Conservation (phyloP, 495 filamentous ascomycete species). For the Staphylotrichum tortipilum region DNA sequence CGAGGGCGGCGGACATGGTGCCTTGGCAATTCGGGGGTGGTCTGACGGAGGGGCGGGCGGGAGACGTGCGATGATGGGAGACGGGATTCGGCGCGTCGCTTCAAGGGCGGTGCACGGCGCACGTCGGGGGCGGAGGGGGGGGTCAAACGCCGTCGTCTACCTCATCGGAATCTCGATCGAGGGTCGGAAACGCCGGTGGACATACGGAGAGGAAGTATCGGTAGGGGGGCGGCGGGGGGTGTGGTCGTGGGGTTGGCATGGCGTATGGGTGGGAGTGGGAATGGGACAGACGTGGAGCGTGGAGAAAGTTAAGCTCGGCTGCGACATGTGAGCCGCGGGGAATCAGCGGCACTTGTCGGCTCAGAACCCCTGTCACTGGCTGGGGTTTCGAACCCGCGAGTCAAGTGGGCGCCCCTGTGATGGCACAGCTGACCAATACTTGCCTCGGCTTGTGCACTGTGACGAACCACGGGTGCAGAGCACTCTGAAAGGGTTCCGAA, state of each 20-base stretch:
- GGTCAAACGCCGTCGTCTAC: conserved; percentile 5
- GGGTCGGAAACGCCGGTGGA: background rate
- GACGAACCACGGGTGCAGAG: no score
- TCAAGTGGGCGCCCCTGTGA: no score
- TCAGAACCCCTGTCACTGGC: conserved; percentile 6
- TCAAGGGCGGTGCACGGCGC: conserved; percentile 16
- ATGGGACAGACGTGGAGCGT: background rate
- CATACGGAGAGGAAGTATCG: background rate
- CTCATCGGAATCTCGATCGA: conserved; percentile 4
- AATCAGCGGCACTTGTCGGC: conserved; percentile 21
- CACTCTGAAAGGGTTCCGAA: no score
- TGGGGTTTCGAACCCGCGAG: no score
- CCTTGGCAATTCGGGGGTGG: conserved; percentile 23
- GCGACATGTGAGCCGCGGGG: conserved; percentile 5
- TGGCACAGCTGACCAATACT: no score
- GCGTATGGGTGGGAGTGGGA: background rate
- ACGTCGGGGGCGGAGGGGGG: conserved; percentile 7
- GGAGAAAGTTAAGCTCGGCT: background rate
- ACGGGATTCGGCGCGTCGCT: no score
- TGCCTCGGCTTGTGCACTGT: no score
- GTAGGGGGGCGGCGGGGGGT: no score
- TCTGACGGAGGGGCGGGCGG: background rate
- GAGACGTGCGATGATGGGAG: no score
- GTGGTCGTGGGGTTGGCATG: background rate
- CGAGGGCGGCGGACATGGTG: conserved; percentile 27